phyloP scores from a whole-genome alignment of 2,329 filamentous ascomycete genomes.

The Xylariaceae sp. region DNA sequence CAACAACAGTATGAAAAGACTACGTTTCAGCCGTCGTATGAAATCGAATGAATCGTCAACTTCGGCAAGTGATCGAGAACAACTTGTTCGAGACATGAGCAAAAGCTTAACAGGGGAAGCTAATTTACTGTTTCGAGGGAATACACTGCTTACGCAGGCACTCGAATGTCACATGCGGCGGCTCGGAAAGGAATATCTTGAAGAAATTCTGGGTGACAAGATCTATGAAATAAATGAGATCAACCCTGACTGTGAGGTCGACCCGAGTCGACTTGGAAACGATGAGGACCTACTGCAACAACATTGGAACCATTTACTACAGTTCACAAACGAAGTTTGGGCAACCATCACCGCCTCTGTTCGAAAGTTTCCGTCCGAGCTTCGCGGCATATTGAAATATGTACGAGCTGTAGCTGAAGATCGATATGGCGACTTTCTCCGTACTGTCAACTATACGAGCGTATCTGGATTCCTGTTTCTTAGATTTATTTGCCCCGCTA shows the following conservation, averaged over 20 bases:
- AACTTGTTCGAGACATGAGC: constrained; percentile 71
- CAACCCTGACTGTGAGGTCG: constrained; percentile 91
- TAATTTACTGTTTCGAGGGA: constrained; percentile 91
- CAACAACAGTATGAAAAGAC: constrained; percentile 69
- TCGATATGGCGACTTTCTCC: constrained; percentile 86
- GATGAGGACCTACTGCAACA: constrained; percentile 71
- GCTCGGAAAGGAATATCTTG: constrained; percentile 86
- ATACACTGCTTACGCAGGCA: constrained; percentile 88
- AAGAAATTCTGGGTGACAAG: constrained; percentile 81
- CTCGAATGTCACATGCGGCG: constrained; percentile 95
- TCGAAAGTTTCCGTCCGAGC: constrained; percentile 70
- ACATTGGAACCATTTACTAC: constrained; percentile 76
- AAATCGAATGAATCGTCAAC: constrained; percentile 67
- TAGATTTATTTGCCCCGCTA: constrained; percentile 93
- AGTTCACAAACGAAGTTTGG: constrained; percentile 80
- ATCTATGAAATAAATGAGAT: constrained; percentile 84
- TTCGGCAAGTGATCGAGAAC: constrained; percentile 61
- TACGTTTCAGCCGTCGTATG: constrained; percentile 67
- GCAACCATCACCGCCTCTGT: constrained; percentile 74
- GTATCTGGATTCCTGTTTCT: constrained; percentile 93
- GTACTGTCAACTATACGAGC: constrained; percentile 87
- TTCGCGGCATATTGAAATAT: constrained; percentile 83
- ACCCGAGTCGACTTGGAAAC: constrained; percentile 71
- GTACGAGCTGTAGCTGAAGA: constrained; percentile 90
- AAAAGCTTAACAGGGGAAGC: constrained; percentile 81